A percentile compares a stretch with the other conserved stretches of the same genome.
These are phyloP conservation scores for Avena insularis DNA, from an alignment of 176 grass and related monocot species.

Conservation along the genomic window DNA sequence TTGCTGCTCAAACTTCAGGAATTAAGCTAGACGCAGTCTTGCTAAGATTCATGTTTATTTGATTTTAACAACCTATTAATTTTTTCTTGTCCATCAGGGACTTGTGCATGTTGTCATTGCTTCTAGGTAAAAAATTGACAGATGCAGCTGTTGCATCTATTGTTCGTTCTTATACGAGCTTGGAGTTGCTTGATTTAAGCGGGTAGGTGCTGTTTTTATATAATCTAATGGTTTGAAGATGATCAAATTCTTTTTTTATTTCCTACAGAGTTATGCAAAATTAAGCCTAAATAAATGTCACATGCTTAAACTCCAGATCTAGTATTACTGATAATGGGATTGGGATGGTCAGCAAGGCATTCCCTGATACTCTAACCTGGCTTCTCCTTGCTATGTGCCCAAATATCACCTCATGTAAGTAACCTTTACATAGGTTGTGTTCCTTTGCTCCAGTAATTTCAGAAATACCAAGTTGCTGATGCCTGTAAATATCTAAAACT, in stretches of 20 bases:
- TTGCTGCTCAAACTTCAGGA: not conserved
- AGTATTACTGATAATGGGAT: conserved; percentile 86
- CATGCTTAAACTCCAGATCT: conserved; percentile 62
- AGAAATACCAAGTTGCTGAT: not conserved
- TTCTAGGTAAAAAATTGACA: conserved; percentile 81
- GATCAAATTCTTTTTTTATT: not conserved
- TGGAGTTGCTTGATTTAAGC: conserved; percentile 93
- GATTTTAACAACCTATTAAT: not conserved
- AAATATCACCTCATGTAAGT: conserved; percentile 87
- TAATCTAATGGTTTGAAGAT: not conserved
- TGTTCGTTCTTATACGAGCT: conserved; percentile 63
- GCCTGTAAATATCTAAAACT: not conserved
- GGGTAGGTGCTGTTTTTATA: conserved; percentile 51
- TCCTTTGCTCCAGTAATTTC: not conserved
- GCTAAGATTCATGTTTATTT: not conserved
- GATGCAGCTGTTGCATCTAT: conserved; percentile 91
- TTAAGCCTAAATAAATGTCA: not conserved
- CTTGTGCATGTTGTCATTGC: conserved; percentile 71
- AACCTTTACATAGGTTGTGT: not conserved
- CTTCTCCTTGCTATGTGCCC: conserved; percentile 75
- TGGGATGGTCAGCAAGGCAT: conserved; percentile 83
- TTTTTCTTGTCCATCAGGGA: conserved; percentile 48
- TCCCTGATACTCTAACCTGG: conserved; percentile 57
- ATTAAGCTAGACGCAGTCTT: not conserved
- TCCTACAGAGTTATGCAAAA: not conserved